Conservation (phyloP, 2,329 filamentous ascomycete genomes). For the Aspergillus felis region DNA sequence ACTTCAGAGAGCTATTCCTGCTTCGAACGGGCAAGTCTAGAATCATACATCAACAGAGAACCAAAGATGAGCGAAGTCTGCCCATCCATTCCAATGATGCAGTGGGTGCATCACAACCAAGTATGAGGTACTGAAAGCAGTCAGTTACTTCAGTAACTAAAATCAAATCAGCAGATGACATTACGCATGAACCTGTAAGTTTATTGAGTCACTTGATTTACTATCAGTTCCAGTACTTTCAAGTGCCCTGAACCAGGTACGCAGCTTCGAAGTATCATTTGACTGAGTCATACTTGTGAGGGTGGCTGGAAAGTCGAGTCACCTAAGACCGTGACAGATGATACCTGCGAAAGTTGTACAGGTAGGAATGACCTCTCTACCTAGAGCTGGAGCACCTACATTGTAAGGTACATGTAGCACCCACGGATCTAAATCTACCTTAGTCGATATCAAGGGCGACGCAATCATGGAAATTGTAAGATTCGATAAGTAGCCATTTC, state of each 20-base stretch:
- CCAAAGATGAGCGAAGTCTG: not conserved
- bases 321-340: too few species aligned
- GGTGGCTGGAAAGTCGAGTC: too few species aligned
- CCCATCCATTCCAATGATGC: not conserved
- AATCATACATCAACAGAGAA: not conserved
- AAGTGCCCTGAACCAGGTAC: not conserved
- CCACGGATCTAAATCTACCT: not conserved
- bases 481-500: not conserved
- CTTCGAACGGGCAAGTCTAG: not conserved
- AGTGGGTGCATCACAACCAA: not conserved
- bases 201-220: not conserved
- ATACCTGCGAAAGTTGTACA: too few species aligned
- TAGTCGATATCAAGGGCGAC: not conserved
- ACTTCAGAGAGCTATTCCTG: too few species aligned
- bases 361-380: not conserved
- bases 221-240: not conserved
- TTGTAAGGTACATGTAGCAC: not conserved
- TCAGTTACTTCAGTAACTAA: not conserved
- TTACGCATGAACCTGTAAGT: not conserved
- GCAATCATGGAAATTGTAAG: not conserved
- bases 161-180: not conserved
- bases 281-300: too few species aligned
- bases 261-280: too few species aligned
- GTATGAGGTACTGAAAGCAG: not conserved
- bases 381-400: not conserved